phyloP scores from a whole-genome alignment of 768 basidiomycete species.

The Pisolithus albus region DNA sequence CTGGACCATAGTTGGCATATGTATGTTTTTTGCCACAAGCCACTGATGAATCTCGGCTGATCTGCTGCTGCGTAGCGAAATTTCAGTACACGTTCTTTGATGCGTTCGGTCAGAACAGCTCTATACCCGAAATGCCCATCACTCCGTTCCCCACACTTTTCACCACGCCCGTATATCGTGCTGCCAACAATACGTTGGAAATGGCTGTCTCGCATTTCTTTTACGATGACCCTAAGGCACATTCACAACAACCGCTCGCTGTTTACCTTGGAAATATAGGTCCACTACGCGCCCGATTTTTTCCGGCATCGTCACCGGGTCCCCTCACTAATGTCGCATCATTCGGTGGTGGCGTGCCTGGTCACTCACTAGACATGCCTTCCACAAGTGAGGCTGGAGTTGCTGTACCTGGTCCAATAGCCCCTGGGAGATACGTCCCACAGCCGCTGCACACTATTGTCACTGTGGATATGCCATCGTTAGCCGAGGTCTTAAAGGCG shows the following conservation, averaged over 20 bases:
- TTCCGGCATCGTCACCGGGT: conserved; percentile 64
- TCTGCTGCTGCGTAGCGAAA: conserved; percentile 50
- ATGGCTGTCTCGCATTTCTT: conserved; percentile 86
- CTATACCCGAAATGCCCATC: conserved; percentile 71
- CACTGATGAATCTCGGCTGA: conserved; percentile 13
- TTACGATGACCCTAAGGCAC: conserved; percentile 64
- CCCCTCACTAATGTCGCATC: conserved; percentile 58
- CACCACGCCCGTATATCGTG: conserved; percentile 69
- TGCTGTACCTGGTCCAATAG: conserved; percentile 16
- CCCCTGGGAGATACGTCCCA: conserved; percentile 45
- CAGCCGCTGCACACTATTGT: conserved; percentile 68
- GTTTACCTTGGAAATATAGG: conserved; percentile 89
- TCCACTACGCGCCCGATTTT: conserved; percentile 72
- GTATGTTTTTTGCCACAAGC: conserved; percentile 41
- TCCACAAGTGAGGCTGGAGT: conserved; percentile 17
- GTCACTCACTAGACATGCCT: conserved; percentile 29
- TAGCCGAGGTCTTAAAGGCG: conserved; percentile 70
- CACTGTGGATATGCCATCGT: conserved; percentile 76
- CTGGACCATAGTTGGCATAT: conserved; percentile 95
- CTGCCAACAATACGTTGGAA: conserved; percentile 67
- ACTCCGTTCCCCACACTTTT: conserved; percentile 88
- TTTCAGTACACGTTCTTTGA: conserved; percentile 95
- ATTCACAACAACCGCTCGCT: conserved; percentile 64
- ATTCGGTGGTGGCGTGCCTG: conserved; percentile 45
- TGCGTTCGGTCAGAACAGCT: conserved; percentile 73